Percentiles rank a stretch among this genome's conserved stretches.
These are phyloP conservation scores for Tephrocybe sp. DNA, from an alignment of 768 basidiomycete genomes.

Conservation along the genomic window DNA sequence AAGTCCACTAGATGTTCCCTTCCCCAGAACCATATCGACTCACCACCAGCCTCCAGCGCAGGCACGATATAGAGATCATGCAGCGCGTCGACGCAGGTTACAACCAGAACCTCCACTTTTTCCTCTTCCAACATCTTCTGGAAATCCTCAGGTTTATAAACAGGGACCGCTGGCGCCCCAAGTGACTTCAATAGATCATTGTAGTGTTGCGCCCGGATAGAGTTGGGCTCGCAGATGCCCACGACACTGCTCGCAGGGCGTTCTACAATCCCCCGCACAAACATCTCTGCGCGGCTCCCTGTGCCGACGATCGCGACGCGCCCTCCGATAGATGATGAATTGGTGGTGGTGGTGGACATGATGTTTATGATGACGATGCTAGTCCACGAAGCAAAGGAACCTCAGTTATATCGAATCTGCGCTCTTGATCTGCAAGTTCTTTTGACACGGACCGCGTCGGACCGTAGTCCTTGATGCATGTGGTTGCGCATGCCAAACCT, in stretches of 20 bases:
- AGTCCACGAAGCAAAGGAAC: too few species aligned
- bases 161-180: conserved; percentile 33
- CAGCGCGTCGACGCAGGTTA: conserved; percentile 46
- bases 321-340: conserved; percentile 25
- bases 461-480: too few species aligned
- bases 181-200: conserved; percentile 37
- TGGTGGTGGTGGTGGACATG: conserved; percentile 20
- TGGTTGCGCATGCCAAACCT: too few species aligned
- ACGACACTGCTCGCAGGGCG: conserved; percentile 39
- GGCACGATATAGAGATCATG: conserved; percentile 47
- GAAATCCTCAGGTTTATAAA: conserved; percentile 39
- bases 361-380: not conserved
- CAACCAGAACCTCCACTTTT: conserved; percentile 43
- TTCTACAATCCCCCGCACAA: conserved; percentile 41
- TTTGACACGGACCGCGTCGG: too few species aligned
- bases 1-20: not conserved
- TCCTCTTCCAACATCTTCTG: conserved; percentile 42
- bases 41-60: conserved; percentile 38
- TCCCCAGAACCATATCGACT: conserved; percentile 8
- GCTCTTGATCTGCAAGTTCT: too few species aligned
- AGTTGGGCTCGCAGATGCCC: conserved; percentile 46
- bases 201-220: conserved; percentile 42
- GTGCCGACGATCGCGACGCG: conserved; percentile 42
- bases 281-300: conserved; percentile 41
- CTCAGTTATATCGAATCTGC: too few species aligned